phyloP scores from a whole-genome alignment of 2,329 filamentous ascomycete species.

The Tolypocladium guangdongense region DNA sequence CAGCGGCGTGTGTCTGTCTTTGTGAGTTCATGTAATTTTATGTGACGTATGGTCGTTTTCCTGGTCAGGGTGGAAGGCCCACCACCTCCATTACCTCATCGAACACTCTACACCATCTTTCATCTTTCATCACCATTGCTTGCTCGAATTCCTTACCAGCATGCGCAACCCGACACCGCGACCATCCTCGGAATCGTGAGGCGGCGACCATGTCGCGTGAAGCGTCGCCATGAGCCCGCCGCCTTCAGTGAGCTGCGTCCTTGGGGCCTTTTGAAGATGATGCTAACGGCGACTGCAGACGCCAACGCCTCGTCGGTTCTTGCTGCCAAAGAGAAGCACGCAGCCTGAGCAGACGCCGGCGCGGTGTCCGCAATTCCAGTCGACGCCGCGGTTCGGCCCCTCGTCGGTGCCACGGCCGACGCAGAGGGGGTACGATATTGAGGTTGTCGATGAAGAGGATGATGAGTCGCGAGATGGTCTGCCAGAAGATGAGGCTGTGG shows the following conservation, averaged over 20 bases:
- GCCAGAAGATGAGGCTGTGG: neutral
- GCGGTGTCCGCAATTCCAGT: conserved; percentile 21
- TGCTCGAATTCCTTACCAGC: neutral
- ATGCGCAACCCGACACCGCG: neutral
- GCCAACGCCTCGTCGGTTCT: conserved; percentile 26
- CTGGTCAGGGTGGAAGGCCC: no score
- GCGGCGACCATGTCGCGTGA: neutral
- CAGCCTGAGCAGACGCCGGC: conserved; percentile 20
- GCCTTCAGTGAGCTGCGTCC: conserved; percentile 1
- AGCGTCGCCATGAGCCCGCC: conserved; percentile 14
- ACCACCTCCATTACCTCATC: neutral
- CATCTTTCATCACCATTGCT: neutral
- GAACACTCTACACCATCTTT: neutral
- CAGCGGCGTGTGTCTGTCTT: neutral
- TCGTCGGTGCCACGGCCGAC: conserved; percentile 19
- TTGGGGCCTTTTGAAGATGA: neutral
- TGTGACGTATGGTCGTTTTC: no score
- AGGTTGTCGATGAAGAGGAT: conserved; percentile 20
- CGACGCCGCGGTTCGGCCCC: conserved; percentile 27
- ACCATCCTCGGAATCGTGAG: neutral
- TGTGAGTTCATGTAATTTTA: neutral
- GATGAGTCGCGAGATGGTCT: neutral
- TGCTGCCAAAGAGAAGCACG: conserved; percentile 22
- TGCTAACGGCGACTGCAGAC: conserved; percentile 17
- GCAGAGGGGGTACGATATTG: conserved; percentile 17